Evolutionary conservation across 2,329 filamentous ascomycete species (phyloP).

Genomic region (Rhinocladiella similis): DNA sequence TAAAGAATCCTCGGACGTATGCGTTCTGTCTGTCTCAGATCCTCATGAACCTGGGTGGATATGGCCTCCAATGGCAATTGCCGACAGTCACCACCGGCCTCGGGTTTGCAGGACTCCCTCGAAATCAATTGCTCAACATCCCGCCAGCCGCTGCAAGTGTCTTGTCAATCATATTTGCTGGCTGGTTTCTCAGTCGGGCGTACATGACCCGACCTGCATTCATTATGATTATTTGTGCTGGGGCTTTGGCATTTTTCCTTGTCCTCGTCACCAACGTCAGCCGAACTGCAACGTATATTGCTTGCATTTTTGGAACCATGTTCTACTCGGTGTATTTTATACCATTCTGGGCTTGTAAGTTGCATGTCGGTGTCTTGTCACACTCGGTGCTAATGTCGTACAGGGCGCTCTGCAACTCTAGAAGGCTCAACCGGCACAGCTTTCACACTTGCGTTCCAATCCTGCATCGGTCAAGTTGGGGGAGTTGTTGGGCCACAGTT

Average conservation of each 20-base stretch:
- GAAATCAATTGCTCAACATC: conserved; percentile 50
- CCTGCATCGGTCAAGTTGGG: conserved; percentile 53
- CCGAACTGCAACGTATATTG: conserved; percentile 45
- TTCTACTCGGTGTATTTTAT: conserved; percentile 49
- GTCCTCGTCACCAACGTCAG: conserved; percentile 42
- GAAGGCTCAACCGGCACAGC: conserved; percentile 50
- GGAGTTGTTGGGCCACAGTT: conserved; percentile 51
- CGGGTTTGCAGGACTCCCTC: conserved; percentile 44
- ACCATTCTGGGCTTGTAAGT: conserved; percentile 41
- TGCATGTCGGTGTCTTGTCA: too few relatives aligned
- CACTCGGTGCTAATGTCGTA: too few relatives aligned
- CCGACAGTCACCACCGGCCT: conserved; percentile 44
- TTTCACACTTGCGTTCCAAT: conserved; percentile 53
- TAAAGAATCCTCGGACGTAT: conserved; percentile 46
- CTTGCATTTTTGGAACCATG: conserved; percentile 46
- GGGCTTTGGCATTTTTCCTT: conserved; percentile 46
- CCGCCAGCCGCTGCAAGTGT: conserved; percentile 46
- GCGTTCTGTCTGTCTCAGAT: conserved; percentile 50
- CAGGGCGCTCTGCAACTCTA: conserved; percentile 53
- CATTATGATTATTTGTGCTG: conserved; percentile 43
- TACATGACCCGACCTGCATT: conserved; percentile 43
- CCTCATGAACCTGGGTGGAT: conserved; percentile 48
- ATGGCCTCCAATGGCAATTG: conserved; percentile 46
- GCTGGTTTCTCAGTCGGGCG: conserved; percentile 42
- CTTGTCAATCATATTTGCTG: conserved; percentile 41